Base-by-base conservation (phyloP, 2,329 filamentous ascomycete species). In the Beauveria varroae region DNA sequence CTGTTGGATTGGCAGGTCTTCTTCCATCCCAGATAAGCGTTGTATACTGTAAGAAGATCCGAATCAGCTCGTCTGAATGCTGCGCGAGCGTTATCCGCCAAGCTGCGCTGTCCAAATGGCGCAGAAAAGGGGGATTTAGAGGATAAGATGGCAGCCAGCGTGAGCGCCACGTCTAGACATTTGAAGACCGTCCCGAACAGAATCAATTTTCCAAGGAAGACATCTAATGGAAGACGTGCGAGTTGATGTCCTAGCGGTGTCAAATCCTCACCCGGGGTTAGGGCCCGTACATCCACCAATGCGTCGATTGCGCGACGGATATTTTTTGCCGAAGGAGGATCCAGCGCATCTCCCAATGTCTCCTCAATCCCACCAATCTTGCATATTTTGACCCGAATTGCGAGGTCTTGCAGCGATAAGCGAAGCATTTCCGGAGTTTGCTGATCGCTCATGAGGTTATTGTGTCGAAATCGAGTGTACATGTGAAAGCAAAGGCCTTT, bases 341-440 rank as follows among this genome's bases (percentile, higher is more conserved):
- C 95, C 18, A 99, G 80, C 3, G 95, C 95, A 72, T 93, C 86
- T 24, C 89, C 84, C 10, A 99, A 80, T 0, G 93, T 97, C 67
- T 93, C 86, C 71, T 98, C 93, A 59, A 98, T 96, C 46, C 91
- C 88, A 12, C 95, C 95, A 49, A 99, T 84, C 70, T 96, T 96
- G 79, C 93, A 99, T 51, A 97, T 96, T 76, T 99, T 99, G 66
- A 98, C 93, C 9, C 95, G 87, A 71, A 99, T 93, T 5, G 96
- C 92, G 12, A 99, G 80, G 70, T 99, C 95, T 73, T 99, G 95
- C 12, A 99, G 79, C 0, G 95, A 97, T 4, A 99, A 79, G 0
- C 95, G 88, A 46, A 99, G 84, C 86, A 99, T 96, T 73, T 99
- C 95, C 0, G 95, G 96, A 0, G 91, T 96, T 76, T 98, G 95